A percentile compares a stretch with the other conserved stretches of the same genome.
Evolutionary conservation across 345 rosid genomes (phyloP).

Genomic region (Excoecaria agallocha): DNA sequence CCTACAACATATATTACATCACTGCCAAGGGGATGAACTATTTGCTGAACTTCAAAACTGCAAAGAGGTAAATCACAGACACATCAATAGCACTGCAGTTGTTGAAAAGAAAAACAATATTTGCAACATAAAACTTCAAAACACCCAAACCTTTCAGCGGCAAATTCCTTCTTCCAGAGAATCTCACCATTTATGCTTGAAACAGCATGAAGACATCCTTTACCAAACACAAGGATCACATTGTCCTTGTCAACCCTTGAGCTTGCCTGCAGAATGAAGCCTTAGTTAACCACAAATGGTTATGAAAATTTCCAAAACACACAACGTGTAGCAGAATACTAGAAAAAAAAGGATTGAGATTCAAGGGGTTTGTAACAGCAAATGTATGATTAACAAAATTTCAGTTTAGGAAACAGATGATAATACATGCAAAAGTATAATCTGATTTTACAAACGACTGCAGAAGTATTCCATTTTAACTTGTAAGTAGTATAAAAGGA

Average conservation of each 20-base stretch:
- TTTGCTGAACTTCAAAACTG: conserved; percentile 78
- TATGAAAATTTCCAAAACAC: conserved; percentile 5
- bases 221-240: conserved; percentile 52
- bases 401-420: not conserved
- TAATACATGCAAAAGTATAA: not conserved
- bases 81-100: conserved; percentile 14
- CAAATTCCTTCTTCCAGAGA: conserved; percentile 84
- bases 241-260: conserved; percentile 69
- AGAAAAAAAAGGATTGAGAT: not conserved
- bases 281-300: conserved; percentile 13
- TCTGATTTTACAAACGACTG: not conserved
- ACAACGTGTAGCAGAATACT: not conserved
- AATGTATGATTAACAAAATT: not conserved
- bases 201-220: conserved; percentile 78
- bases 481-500: not conserved
- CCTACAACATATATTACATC: conserved; percentile 59
- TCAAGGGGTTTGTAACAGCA: not conserved
- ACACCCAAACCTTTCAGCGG: conserved; percentile 62
- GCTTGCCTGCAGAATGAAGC: conserved; percentile 49
- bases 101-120: conserved; percentile 1
- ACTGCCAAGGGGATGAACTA: conserved; percentile 58
- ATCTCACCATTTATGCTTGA: conserved; percentile 84
- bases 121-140: conserved; percentile 14
- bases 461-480: not conserved
- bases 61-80: conserved; percentile 23